Evolutionary conservation across 2,329 filamentous ascomycete genomes (phyloP).

Genomic region (Biscogniauxia sp.): DNA sequence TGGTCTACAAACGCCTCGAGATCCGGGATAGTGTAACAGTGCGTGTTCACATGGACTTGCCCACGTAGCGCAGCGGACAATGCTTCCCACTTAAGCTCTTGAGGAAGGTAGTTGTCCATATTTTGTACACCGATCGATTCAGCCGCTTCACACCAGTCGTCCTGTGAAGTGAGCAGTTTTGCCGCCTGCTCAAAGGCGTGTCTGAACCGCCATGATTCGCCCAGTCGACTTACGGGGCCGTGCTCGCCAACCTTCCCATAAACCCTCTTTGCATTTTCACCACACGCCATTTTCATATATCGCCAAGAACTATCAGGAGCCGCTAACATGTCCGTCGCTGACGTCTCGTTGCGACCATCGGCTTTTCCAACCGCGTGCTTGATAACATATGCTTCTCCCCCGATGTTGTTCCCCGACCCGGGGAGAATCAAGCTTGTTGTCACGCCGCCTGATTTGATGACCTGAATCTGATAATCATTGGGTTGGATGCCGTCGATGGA

Average conservation of each 20-base stretch:
- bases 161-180: constrained; percentile 55
- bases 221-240: constrained; percentile 60
- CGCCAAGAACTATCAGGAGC: constrained; percentile 64
- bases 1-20: constrained; percentile 68
- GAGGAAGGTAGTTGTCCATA: constrained; percentile 58
- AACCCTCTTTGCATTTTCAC: constrained; percentile 64
- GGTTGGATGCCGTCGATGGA: constrained; percentile 65
- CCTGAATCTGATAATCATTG: constrained; percentile 61
- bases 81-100: constrained; percentile 62
- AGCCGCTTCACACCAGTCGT: constrained; percentile 66
- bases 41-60: constrained; percentile 67
- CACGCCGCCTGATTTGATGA: constrained; percentile 72
- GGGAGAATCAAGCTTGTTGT: constrained; percentile 66
- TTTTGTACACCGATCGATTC: constrained; percentile 47
- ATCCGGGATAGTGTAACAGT: constrained; percentile 70
- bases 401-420: constrained; percentile 71
- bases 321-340: constrained; percentile 61
- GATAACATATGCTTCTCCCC: constrained; percentile 66
- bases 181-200: constrained; percentile 65
- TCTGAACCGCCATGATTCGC: constrained; percentile 68
- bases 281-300: constrained; percentile 76
- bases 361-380: constrained; percentile 63
- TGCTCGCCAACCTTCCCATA: constrained; percentile 55
- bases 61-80: constrained; percentile 62
- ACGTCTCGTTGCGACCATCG: constrained; percentile 62